These are phyloP conservation scores for Quercus rubra DNA, from an alignment of 306 rosid species.

Conservation along the genomic window DNA sequence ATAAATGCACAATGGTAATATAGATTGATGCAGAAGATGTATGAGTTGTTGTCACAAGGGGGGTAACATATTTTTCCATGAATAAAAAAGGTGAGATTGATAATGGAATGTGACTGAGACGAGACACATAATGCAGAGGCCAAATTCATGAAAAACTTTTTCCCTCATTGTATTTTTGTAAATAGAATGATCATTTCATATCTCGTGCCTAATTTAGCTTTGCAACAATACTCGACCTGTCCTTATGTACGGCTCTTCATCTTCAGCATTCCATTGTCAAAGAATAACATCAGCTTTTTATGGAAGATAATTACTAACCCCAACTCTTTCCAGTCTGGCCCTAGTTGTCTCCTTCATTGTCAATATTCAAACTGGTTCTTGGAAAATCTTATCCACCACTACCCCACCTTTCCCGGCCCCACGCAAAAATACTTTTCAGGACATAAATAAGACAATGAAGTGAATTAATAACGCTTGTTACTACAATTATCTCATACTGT, in stretches of 20 bases:
- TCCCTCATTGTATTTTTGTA: slow-evolving; percentile 5
- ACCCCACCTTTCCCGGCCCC: not conserved
- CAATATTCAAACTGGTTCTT: not conserved
- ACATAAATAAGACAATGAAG: not conserved
- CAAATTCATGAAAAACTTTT: slow-evolving; percentile 16
- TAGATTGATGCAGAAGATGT: not conserved
- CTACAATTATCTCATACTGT: not conserved
- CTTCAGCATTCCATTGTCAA: slow-evolving; percentile 2
- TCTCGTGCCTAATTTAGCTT: slow-evolving; percentile 30
- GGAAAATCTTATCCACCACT: not conserved
- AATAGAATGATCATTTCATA: slow-evolving; percentile 12
- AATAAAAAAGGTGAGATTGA: slow-evolving; percentile 13
- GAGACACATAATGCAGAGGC: slow-evolving; percentile 17
- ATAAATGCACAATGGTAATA: not conserved
- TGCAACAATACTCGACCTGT: slow-evolving; percentile 22
- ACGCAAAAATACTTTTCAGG: not conserved
- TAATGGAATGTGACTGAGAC: slow-evolving; percentile 31
- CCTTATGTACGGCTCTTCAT: not conserved
- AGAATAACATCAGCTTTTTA: not conserved
- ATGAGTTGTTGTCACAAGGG: not conserved
- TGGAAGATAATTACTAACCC: not conserved
- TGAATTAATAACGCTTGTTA: not conserved
- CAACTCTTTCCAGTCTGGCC: not conserved
- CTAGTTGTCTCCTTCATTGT: not conserved
- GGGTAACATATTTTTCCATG: slow-evolving; percentile 20